A percentile compares a stretch with the other conserved stretches of the same genome.
These are phyloP conservation scores for Chalciporus piperatus DNA, from an alignment of 768 basidiomycete species.

Conservation along the genomic window DNA sequence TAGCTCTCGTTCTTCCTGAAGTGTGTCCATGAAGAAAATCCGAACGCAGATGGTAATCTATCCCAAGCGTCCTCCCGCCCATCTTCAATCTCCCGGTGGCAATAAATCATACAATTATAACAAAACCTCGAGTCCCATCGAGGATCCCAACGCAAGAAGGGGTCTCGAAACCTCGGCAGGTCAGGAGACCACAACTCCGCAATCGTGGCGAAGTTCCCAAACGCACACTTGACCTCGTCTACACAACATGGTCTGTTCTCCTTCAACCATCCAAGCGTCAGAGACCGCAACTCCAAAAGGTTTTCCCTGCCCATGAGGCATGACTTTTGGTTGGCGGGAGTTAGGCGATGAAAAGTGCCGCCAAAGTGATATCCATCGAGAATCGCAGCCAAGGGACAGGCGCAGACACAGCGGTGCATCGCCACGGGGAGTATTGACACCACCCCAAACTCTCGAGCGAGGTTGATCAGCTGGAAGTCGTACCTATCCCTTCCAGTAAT, in stretches of 20 bases:
- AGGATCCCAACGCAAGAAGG: constrained; percentile 22
- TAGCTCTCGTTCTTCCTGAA: constrained; percentile 1
- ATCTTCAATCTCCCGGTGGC: constrained; percentile 25
- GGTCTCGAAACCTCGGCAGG: constrained; percentile 17
- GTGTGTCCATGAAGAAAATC: constrained; percentile 15
- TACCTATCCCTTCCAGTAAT: constrained; percentile 23
- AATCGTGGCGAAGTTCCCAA: constrained; percentile 22
- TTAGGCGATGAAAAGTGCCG: constrained; percentile 15
- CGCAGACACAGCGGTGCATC: constrained; percentile 23
- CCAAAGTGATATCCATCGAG: constrained; percentile 24
- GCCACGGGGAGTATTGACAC: constrained; percentile 23
- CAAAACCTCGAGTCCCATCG: constrained; percentile 23
- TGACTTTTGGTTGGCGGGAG: constrained; percentile 21
- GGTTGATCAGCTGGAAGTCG: constrained; percentile 25
- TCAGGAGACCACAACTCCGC: constrained; percentile 22
- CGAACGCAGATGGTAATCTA: constrained; percentile 19
- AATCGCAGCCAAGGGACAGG: constrained; percentile 17
- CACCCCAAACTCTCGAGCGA: constrained; percentile 22
- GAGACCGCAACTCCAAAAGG: constrained; percentile 19
- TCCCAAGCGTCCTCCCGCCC: constrained; percentile 25
- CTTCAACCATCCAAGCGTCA: constrained; percentile 21
- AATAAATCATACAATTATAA: constrained; percentile 17
- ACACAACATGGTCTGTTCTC: constrained; percentile 11
- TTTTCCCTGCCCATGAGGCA: constrained; percentile 25
- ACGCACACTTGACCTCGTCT: constrained; percentile 19